Conservation (phyloP, 495 filamentous ascomycete genomes). For the Neurospora sublineolata region DNA sequence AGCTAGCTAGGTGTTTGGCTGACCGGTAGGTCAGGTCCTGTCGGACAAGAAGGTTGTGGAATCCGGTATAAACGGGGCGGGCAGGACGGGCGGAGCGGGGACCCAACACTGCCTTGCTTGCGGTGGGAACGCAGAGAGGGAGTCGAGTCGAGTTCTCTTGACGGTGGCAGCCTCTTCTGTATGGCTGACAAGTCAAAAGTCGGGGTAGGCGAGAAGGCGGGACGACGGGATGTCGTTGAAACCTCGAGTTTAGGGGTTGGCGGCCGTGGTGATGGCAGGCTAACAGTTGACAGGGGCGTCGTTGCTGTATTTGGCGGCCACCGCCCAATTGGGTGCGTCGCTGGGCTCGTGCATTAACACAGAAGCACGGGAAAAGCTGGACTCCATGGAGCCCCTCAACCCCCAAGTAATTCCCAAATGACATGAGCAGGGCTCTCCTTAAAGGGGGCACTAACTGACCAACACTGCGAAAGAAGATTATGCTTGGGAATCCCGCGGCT, state of each 20-base stretch:
- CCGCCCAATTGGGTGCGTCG: background rate
- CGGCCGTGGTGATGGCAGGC: background rate
- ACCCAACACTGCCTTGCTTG: background rate
- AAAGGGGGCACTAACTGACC: background rate
- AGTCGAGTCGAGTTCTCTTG: background rate
- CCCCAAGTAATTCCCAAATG: background rate
- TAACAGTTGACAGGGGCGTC: background rate
- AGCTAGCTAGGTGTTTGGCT: background rate
- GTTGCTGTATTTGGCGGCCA: background rate
- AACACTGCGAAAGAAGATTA: background rate
- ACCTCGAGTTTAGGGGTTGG: background rate
- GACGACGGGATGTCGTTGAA: background rate
- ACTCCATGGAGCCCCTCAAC: background rate
- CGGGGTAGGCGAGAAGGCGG: background rate
- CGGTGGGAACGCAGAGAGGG: too few relatives aligned
- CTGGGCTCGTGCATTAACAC: background rate
- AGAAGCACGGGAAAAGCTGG: too few relatives aligned
- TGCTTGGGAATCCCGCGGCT: background rate
- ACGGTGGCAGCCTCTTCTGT: background rate
- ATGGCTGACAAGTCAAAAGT: background rate
- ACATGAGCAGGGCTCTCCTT: background rate
- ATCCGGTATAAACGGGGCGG: background rate
- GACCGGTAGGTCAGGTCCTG: background rate
- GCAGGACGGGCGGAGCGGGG: background rate
- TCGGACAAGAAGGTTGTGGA: background rate